Base-by-base conservation (phyloP, 1,284 basidiomycete species). In the Volvariella surrecta region DNA sequence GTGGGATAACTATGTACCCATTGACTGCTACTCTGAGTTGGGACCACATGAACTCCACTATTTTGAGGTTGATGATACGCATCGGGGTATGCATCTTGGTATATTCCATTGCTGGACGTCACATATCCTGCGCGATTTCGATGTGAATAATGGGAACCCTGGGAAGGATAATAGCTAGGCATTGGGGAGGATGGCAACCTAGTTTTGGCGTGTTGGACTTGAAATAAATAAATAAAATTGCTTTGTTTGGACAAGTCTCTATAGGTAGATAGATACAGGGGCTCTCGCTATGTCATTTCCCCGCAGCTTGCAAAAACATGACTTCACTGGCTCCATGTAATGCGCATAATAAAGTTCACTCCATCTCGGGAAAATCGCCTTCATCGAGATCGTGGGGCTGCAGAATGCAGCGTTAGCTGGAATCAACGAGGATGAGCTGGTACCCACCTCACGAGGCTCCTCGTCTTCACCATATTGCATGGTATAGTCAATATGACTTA, bases 391-490 rank as follows among this genome's bases (percentile, higher is more conserved):
- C 89, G 55, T 76, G 82, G 9, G 90, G 90, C 81, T 89, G 52
- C 32, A 40, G 42, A 41, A 47, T 46, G 44, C 19, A 37, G 9
- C 15, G 32, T 22, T 24, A 43, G 17, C 13, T 16, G 15, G 28
- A 22, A 39, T 11, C 18, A 43, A 40, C 10, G 20, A 37, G 46
- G 41, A 39, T 32, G 30, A 30, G 18, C 37, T 45, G n/a, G 37
- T 38, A 35, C 56, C 72, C 53, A 86, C 86, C 77, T 89, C 87
- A 67, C 83, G 89, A 17, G 90, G 91, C 58, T 94, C 90, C 58
- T 94, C 90, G 48, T 92, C 89, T 66, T 94, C 90, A 37, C 90
- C 91, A 54, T 94, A 97, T 61, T 97, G 94, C 79, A 98, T 90
- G 48, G 91, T 86, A 56, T 94, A 94, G 67, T 99, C 96, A 46